phyloP scores from a whole-genome alignment of 345 rosid genomes.

The Salix arbutifolia region DNA sequence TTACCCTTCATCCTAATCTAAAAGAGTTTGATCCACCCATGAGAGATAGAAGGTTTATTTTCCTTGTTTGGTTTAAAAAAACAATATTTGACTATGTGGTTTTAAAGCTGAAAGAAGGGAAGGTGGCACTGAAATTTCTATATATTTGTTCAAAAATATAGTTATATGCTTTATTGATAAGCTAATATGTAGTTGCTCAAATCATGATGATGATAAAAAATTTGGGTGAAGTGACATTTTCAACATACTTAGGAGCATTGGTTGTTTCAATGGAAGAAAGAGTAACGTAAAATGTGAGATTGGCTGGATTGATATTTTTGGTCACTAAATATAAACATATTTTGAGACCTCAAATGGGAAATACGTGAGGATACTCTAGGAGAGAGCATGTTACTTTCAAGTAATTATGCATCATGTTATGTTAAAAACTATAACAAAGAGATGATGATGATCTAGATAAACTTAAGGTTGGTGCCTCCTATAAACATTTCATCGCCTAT shows the following conservation, averaged over 20 bases:
- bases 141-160: slow-evolving; percentile 49
- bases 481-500: no score
- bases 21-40: slow-evolving; percentile 48
- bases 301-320: no score
- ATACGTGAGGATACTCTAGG: no score
- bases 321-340: no score
- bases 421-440: no score
- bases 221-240: slow-evolving; percentile 33
- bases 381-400: no score
- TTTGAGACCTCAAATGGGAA: no score
- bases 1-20: slow-evolving; percentile 2
- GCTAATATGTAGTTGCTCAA: slow-evolving; percentile 63
- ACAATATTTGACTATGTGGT: slow-evolving; percentile 74
- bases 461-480: no score
- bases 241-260: slow-evolving; percentile 41
- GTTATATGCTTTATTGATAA: slow-evolving; percentile 67
- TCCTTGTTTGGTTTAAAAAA: slow-evolving; percentile 72
- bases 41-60: slow-evolving; percentile 59
- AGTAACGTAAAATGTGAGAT: no score
- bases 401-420: no score
- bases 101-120: slow-evolving; percentile 72
- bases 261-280: no score
- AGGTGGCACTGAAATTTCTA: slow-evolving; percentile 55
- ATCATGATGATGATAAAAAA: slow-evolving; percentile 21
- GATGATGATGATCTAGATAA: no score